A percentile compares a stretch with the other conserved stretches of the same genome.
Conservation (phyloP, 2,329 filamentous ascomycete species). For the Lecanosticta acicola region DNA sequence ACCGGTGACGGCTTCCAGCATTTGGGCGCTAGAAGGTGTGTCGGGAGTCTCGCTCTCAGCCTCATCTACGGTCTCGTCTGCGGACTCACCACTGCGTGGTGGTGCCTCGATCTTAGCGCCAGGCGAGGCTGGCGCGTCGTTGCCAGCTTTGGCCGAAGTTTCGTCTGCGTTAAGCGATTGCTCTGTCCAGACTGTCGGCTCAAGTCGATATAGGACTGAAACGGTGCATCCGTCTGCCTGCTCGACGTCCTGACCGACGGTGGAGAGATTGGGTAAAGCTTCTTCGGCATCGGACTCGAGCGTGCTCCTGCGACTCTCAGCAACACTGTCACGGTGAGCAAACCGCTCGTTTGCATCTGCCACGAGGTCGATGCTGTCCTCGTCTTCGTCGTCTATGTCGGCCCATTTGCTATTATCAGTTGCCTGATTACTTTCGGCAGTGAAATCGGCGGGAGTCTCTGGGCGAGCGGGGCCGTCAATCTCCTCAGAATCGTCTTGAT, state of each 20-base stretch:
- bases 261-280: no score
- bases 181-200: no score
- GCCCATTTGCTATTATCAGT: not conserved
- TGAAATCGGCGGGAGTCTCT: not conserved
- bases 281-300: no score
- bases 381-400: not conserved
- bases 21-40: not conserved
- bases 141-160: not conserved
- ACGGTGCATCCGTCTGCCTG: no score
- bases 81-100: no score
- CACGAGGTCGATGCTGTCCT: not conserved
- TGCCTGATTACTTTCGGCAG: not conserved
- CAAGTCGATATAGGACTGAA: no score
- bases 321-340: not conserved
- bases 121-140: not conserved
- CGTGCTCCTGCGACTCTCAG: not conserved
- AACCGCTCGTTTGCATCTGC: not conserved
- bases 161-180: not conserved
- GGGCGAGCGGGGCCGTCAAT: not conserved
- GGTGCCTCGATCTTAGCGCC: not conserved
- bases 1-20: not conserved
- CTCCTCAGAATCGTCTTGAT: no score
- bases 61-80: not conserved
- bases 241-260: not conserved
- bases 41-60: not conserved